These are phyloP conservation scores for Blastosporella zonata DNA, from an alignment of 1,284 basidiomycete genomes.

Conservation along the genomic window DNA sequence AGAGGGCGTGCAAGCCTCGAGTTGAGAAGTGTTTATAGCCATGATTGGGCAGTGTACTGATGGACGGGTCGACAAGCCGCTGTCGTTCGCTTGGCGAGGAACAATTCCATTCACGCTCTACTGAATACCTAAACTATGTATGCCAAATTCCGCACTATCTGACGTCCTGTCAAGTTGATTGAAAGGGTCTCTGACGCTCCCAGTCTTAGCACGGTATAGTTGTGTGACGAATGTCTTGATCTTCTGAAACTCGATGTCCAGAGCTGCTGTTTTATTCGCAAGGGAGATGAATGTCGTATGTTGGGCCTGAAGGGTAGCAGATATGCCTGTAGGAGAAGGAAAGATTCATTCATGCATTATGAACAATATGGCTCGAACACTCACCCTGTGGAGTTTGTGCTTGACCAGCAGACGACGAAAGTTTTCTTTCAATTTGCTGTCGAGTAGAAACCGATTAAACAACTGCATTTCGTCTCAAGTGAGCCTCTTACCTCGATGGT, in stretches of 20 bases:
- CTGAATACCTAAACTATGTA: conserved; percentile 41
- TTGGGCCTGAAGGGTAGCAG: conserved; percentile 71
- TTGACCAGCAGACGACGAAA: conserved; percentile 62
- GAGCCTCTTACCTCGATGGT: conserved; percentile 65
- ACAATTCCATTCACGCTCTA: conserved; percentile 24
- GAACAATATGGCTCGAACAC: background rate
- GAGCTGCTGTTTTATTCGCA: conserved; percentile 65
- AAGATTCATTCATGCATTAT: conserved; percentile 4
- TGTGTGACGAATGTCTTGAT: conserved; percentile 65
- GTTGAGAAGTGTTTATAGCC: background rate
- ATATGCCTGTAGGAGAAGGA: conserved; percentile 52
- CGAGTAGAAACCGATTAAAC: background rate
- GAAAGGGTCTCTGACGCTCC: conserved; percentile 73
- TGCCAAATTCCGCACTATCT: conserved; percentile 47
- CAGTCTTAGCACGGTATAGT: conserved; percentile 67
- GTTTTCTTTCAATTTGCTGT: conserved; percentile 80
- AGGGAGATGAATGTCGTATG: conserved; percentile 70
- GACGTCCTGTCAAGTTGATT: conserved; percentile 56
- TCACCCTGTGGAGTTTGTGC: conserved; percentile 75
- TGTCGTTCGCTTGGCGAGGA: too few relatives aligned
- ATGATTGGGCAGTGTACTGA: conserved; percentile 12
- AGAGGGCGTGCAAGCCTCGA: background rate
- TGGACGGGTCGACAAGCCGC: conserved; percentile 2
- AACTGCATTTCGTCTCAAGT: background rate
- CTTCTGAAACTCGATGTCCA: conserved; percentile 70